These are phyloP conservation scores for Pichia inconspicua DNA, from an alignment of 1,139 yeast genomes.

Conservation along the genomic window DNA sequence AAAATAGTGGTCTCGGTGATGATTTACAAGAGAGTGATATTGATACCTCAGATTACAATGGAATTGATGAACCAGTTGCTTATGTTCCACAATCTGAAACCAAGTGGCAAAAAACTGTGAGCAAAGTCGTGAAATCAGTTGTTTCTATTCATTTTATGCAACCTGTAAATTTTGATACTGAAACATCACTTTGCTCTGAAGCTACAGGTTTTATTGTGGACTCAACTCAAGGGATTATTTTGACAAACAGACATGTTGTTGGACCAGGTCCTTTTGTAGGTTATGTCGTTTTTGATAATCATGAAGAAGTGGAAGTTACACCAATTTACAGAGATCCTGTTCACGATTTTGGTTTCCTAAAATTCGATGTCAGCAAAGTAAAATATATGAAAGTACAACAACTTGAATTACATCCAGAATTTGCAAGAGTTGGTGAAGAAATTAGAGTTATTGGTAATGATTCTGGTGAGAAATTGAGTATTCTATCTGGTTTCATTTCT, in stretches of 20 bases:
- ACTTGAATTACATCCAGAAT: slow-evolving; percentile 65
- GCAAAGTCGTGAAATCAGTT: slow-evolving; percentile 74
- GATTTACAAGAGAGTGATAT: slow-evolving; percentile 4
- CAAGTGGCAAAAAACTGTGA: slow-evolving; percentile 74
- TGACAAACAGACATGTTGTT: slow-evolving; percentile 90
- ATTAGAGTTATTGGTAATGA: slow-evolving; percentile 94
- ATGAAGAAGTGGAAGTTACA: slow-evolving; percentile 82
- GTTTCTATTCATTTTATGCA: slow-evolving; percentile 87
- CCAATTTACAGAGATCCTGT: slow-evolving; percentile 82
- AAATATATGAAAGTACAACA: slow-evolving; percentile 68
- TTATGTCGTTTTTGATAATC: slow-evolving; percentile 86
- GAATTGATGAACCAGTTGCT: slow-evolving; percentile 1
- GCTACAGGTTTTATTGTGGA: slow-evolving; percentile 97
- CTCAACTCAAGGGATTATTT: slow-evolving; percentile 65
- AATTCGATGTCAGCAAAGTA: slow-evolving; percentile 63
- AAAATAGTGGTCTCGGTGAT: neutral
- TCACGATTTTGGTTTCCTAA: slow-evolving; percentile 77
- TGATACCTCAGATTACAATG: slow-evolving; percentile 1
- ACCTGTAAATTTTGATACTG: slow-evolving; percentile 83
- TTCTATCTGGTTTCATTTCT: slow-evolving; percentile 82
- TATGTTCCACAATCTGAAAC: slow-evolving; percentile 19
- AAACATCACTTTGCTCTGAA: slow-evolving; percentile 71
- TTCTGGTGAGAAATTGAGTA: slow-evolving; percentile 89
- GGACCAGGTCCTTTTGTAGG: slow-evolving; percentile 94
- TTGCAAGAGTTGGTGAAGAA: slow-evolving; percentile 84